These are phyloP conservation scores for Cinchona pubescens DNA, from an alignment of 257 asterid species.

Conservation along the genomic window DNA sequence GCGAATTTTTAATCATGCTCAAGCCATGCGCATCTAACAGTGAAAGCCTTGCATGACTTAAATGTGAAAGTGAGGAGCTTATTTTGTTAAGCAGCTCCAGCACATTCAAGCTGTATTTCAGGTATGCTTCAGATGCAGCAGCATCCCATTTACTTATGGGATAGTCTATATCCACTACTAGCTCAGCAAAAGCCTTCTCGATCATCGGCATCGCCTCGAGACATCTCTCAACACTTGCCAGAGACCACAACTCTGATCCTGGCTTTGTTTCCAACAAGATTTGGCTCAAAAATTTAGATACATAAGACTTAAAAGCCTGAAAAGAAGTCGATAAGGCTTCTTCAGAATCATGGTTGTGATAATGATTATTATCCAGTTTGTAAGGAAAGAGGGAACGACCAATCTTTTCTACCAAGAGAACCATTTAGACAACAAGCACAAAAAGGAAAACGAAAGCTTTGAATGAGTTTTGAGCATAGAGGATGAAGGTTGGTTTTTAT, in stretches of 20 bases:
- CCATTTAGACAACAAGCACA: constrained; percentile 28
- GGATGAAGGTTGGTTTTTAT: constrained; percentile 10
- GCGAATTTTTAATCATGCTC: constrained; percentile 26
- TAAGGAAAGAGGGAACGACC: constrained; percentile 32
- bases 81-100: constrained; percentile 49
- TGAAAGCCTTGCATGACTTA: constrained; percentile 42
- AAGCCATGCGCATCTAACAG: constrained; percentile 41
- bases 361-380: constrained; percentile 27
- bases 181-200: constrained; percentile 45
- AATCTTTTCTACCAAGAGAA: constrained; percentile 37
- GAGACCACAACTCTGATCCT: constrained; percentile 30
- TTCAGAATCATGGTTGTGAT: constrained; percentile 18
- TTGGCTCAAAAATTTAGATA: constrained; percentile 32
- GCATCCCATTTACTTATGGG: constrained; percentile 54
- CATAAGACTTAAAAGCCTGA: constrained; percentile 36
- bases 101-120: constrained; percentile 37
- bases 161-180: constrained; percentile 49
- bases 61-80: constrained; percentile 44
- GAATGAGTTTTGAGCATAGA: background rate
- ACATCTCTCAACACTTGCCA: constrained; percentile 30
- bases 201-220: constrained; percentile 35
- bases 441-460: background rate
- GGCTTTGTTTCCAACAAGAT: constrained; percentile 24
- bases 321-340: constrained; percentile 33
- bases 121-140: constrained; percentile 40